Conservation (phyloP, 257 asterid species). For the Gentiana dahurica region DNA sequence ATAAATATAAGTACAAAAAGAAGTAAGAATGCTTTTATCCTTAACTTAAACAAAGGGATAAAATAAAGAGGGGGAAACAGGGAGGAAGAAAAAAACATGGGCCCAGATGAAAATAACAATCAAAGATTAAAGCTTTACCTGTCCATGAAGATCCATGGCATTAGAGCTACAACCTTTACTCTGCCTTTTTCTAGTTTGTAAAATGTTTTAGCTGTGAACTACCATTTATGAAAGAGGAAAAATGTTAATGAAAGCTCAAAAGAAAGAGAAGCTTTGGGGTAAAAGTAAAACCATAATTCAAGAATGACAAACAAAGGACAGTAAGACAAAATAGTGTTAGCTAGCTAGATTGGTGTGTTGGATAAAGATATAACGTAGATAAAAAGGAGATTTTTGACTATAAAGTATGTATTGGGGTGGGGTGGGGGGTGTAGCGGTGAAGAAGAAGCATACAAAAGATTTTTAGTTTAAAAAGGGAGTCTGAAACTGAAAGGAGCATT, state of each 20-base stretch:
- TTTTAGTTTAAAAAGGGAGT: slow-evolving; percentile 13
- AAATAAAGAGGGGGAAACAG: too few relatives aligned
- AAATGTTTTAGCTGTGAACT: too few relatives aligned
- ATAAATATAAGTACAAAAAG: too few relatives aligned
- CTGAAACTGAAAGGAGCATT: slow-evolving; percentile 19
- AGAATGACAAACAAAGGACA: slow-evolving; percentile 35
- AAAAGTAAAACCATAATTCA: slow-evolving; percentile 18
- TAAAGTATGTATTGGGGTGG: too few relatives aligned
- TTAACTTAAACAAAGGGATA: too few relatives aligned
- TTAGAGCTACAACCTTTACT: too few relatives aligned
- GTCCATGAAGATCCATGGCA: too few relatives aligned
- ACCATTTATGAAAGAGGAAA: slow-evolving; percentile 3
- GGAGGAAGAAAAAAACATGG: too few relatives aligned
- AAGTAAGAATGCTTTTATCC: too few relatives aligned
- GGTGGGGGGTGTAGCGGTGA: background rate
- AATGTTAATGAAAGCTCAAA: slow-evolving; percentile 15
- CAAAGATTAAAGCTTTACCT: too few relatives aligned
- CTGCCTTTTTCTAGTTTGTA: too few relatives aligned
- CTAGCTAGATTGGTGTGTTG: slow-evolving; percentile 20
- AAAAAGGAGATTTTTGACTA: background rate
- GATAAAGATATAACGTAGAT: slow-evolving; percentile 21
- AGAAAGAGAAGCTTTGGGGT: slow-evolving; percentile 7
- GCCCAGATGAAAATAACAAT: too few relatives aligned
- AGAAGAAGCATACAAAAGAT: slow-evolving; percentile 13
- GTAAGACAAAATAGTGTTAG: slow-evolving; percentile 26